Evolutionary conservation across 805 yeast species (phyloP), one percentile per base, ranked within the genome.

Genomic region (Tetrapisispora iriomotensis): DNA sequence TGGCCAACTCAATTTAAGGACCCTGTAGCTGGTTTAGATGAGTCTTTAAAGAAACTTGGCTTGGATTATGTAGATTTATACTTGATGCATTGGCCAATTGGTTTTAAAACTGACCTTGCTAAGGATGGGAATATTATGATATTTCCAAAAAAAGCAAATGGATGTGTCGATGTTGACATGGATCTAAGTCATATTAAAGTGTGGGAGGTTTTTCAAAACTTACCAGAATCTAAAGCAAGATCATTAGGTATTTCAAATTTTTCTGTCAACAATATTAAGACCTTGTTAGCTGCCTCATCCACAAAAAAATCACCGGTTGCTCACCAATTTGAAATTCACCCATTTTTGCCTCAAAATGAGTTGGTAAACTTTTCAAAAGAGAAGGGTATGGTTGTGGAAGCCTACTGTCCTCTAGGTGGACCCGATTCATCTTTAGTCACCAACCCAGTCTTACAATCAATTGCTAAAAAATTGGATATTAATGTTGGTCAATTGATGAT

Each of bases 31-130:
- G 79, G 81, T 1, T 60, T 84, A 33, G 68, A 74, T 19, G 64
- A 61, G 29, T 79, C 88, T 2, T 66, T 85, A 49, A 50, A 66
- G 44, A 73, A 73, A 44, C 65, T 84, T 44, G 77, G 76, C 0
- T 52, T 82, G 38, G 94, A 81, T 35, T 84, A 85, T 53, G 79
- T 82, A 35, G 95, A 85, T 54, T 64, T 85, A 46, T 72, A 75
- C 50, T 69, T 86, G 47, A 74, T 83, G 52, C 95, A 85, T 61
- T 82, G 88, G 87, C 92, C 90, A 6, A 65, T 72, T 67, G 76
- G 24, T 60, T 66, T 41, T 67, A 55, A 32, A 48, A 60, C 67
- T 27, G 67, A 62, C 50, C 62, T 59, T 17, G 63, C 55, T 29
- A 58, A 53, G 34, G 66, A 64, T 33, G 66, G 64, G 4, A 52